Evolutionary conservation across 495 filamentous ascomycete genomes (phyloP).

Genomic region (Tuber umbilicatum): DNA sequence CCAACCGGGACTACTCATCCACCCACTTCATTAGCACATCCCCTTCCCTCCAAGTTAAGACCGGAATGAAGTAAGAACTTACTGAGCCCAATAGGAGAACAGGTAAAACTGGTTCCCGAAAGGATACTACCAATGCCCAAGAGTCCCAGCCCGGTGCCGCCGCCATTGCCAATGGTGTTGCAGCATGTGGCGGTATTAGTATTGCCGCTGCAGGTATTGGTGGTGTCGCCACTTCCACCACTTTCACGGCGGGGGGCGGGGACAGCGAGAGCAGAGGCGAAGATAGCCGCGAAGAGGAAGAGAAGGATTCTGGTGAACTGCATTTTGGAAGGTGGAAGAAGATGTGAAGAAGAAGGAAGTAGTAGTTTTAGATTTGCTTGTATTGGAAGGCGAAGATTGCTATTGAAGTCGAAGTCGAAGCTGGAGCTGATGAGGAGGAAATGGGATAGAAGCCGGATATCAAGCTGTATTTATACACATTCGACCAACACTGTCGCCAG

Average conservation of each 20-base stretch:
- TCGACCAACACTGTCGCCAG: neutral
- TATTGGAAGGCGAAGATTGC: neutral
- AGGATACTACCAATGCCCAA: no score
- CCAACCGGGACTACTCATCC: neutral
- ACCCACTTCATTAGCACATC: neutral
- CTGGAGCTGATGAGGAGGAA: neutral
- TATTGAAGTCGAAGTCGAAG: neutral
- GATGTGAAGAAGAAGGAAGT: neutral
- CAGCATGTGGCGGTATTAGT: no score
- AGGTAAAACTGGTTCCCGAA: no score
- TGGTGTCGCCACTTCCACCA: no score
- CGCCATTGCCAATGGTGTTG: no score
- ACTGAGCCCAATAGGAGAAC: neutral
- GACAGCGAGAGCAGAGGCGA: neutral
- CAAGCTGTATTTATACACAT: neutral
- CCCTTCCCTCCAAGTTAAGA: neutral
- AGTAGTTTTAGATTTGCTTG: neutral
- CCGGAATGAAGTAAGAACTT: neutral
- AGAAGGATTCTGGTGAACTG: neutral
- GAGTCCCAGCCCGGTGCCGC: no score
- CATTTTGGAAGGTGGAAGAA: neutral
- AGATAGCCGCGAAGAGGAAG: neutral
- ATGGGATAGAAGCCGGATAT: neutral
- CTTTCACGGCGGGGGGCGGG: neutral
- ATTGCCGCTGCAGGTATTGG: no score